Base-by-base conservation (phyloP, 768 basidiomycete genomes). In the Russula sp. region DNA sequence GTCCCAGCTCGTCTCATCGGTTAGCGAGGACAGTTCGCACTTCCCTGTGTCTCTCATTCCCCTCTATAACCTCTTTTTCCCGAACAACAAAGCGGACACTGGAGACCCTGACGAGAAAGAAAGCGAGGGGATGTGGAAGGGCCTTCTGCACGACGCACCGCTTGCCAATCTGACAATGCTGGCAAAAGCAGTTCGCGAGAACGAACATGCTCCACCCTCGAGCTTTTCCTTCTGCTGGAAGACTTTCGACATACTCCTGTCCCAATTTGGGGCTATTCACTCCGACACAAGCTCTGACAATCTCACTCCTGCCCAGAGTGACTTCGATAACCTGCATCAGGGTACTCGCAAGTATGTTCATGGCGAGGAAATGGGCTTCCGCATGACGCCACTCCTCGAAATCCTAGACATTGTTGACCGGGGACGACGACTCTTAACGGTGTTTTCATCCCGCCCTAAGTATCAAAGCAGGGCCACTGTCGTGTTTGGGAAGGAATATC, bases 161-260 rank as follows among this genome's bases (percentile, higher is more conserved):
- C 63, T 64, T 3, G 28, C 48, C 34, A 64, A 64, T 49, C 30
- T 64, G 34, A 40, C 46, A n/a, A 48, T 44, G 8, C 57, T 64
- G 2, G 50, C 57, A 20, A 9, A 40, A 7, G 52, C 51, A n/a
- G 11, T 64, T 38, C 57, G 28, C 13, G n/a, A 3, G 7, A 5
- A 36, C 9, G 52, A 53, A n/a, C 20, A 24, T 14, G 57, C 30
- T 11, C 34, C 32, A 5, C 34, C 24, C 5, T 54, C 34, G 2
- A 32, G 5, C 42, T 51, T 64, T 40, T 59, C 63, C 8, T 28
- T 64, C 20, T 64, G 52, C 28, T 64, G 63, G 63, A 52, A 28
- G n/a, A 46, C 52, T 16, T 34, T 64, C 34, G 44, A 64, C 34
- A 18, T 53, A 7, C 63, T 64, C 34, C 20, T 59, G 44, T 59